Conservation (phyloP, 192 early-diverging fungal genomes). For the Funneliformis geosporum region DNA sequence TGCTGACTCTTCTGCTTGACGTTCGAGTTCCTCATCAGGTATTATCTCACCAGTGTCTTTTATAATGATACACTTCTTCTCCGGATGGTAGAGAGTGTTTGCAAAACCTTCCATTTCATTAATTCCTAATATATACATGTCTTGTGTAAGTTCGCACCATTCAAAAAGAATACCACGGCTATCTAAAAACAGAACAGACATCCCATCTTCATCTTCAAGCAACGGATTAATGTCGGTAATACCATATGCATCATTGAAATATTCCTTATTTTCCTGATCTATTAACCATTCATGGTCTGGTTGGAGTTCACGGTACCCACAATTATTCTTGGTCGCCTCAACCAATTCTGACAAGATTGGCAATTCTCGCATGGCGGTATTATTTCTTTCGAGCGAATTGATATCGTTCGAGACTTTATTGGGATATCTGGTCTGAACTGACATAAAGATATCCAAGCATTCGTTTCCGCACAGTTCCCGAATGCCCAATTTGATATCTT, state of each 20-base stretch:
- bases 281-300: too few relatives aligned
- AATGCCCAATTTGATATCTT: not conserved
- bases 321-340: not conserved
- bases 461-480: not conserved
- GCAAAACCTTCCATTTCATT: not conserved
- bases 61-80: not conserved
- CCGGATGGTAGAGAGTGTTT: not conserved
- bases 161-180: not conserved
- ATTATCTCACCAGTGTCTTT: not conserved
- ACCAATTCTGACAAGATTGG: not conserved
- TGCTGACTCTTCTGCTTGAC: not conserved
- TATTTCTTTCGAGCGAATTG: not conserved
- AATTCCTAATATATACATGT: not conserved
- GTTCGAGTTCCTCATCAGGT: not conserved
- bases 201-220: not conserved
- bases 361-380: not conserved
- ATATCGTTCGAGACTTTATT: not conserved
- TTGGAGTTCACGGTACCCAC: too few relatives aligned
- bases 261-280: not conserved
- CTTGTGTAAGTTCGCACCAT: not conserved
- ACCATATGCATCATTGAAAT: not conserved
- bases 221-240: not conserved
- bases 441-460: not conserved
- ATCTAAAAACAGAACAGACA: conserved; percentile 4
- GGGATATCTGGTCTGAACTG: not conserved